Evolutionary conservation across 352 stramenopile species (phyloP).

Genomic region (Phytophthora pistaciae): DNA sequence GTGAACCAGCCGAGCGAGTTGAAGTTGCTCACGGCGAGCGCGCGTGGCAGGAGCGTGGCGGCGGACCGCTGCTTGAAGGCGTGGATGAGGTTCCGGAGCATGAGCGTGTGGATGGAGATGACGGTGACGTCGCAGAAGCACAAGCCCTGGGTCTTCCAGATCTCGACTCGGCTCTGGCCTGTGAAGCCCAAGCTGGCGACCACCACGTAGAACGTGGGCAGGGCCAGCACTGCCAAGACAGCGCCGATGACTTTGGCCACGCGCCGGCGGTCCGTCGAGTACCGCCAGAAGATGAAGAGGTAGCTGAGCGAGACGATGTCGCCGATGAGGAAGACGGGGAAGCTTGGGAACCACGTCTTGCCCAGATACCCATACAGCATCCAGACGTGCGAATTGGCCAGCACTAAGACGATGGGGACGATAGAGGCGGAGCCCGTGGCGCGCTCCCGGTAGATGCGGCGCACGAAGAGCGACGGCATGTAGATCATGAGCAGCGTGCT

Average conservation of each 20-base stretch:
- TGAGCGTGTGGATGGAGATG: constrained; percentile 48
- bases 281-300: constrained; percentile 41
- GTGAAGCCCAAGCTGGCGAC: constrained; percentile 35
- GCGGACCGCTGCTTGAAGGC: constrained; percentile 50
- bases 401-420: constrained; percentile 37
- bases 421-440: constrained; percentile 29
- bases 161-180: constrained; percentile 28
- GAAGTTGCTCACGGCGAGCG: constrained; percentile 50
- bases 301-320: constrained; percentile 40
- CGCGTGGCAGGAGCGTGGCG: constrained; percentile 40
- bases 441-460: constrained; percentile 33
- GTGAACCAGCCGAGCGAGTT: constrained; percentile 67
- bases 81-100: constrained; percentile 46
- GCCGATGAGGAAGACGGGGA: constrained; percentile 48
- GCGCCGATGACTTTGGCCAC: constrained; percentile 27
- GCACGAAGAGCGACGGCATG: constrained; percentile 39
- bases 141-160: constrained; percentile 42
- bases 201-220: constrained; percentile 38
- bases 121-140: constrained; percentile 45
- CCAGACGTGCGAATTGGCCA: constrained; percentile 42
- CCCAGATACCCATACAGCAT: constrained; percentile 43
- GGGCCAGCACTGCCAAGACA: constrained; percentile 25
- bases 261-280: constrained; percentile 18
- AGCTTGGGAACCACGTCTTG: constrained; percentile 45
- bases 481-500: constrained; percentile 39